A percentile compares a stretch with the other conserved stretches of the same genome.
phyloP scores from a whole-genome alignment of 768 basidiomycete genomes.

The Suillus subaureus region DNA sequence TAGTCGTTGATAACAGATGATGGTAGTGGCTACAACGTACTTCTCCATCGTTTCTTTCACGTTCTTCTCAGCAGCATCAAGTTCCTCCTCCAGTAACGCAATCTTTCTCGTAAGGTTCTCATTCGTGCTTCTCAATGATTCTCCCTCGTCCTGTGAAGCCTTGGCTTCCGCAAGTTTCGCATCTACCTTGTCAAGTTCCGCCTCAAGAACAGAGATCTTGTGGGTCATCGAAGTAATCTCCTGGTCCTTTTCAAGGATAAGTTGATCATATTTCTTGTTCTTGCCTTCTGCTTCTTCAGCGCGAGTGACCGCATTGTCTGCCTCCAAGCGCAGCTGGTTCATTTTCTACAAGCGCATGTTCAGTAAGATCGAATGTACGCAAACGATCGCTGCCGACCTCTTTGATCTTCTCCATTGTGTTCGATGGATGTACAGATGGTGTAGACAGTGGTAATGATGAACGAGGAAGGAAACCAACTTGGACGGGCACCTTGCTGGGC shows the following conservation, averaged over 20 bases:
- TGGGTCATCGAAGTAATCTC: constrained; percentile 79
- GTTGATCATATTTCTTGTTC: constrained; percentile 77
- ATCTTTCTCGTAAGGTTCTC: constrained; percentile 84
- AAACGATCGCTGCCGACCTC: constrained; percentile 32
- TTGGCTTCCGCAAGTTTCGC: constrained; percentile 66
- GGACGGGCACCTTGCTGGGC: constrained; percentile 13
- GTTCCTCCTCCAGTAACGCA: constrained; percentile 90
- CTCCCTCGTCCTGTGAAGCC: constrained; percentile 62
- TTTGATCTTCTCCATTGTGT: constrained; percentile 50
- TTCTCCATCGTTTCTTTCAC: constrained; percentile 96
- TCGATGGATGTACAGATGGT: constrained; percentile 14
- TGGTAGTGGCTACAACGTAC: constrained; percentile 49
- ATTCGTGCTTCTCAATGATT: constrained; percentile 66
- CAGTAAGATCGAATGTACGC: background rate
- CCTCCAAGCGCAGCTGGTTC: constrained; percentile 76
- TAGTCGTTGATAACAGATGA: constrained; percentile 21
- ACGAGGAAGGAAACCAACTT: constrained; percentile 16
- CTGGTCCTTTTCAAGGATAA: constrained; percentile 81
- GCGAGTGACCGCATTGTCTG: constrained; percentile 76
- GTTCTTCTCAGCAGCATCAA: constrained; percentile 95
- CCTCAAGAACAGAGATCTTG: constrained; percentile 65
- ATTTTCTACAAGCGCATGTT: constrained; percentile 59
- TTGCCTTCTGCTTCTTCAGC: constrained; percentile 88
- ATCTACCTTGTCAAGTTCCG: constrained; percentile 74
- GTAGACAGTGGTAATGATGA: constrained; percentile 10